phyloP scores from a whole-genome alignment of 2,329 filamentous ascomycete genomes.

The Trematosphaeria pertusa region DNA sequence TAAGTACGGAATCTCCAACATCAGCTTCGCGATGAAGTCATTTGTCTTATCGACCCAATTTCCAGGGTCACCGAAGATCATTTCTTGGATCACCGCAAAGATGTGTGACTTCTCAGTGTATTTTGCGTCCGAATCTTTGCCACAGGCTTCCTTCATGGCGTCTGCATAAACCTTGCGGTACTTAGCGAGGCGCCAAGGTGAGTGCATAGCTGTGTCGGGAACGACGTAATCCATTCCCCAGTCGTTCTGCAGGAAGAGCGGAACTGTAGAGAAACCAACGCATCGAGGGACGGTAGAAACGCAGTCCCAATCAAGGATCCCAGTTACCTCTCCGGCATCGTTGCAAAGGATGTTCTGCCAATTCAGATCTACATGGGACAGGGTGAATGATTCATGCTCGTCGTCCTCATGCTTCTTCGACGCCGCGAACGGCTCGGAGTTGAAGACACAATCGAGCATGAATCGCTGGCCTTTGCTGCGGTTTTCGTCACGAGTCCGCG shows the following conservation, averaged over 20 bases:
- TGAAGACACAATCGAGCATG: neutral
- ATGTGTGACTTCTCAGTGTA: slow-evolving; percentile 21
- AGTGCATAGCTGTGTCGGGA: neutral
- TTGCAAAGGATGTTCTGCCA: slow-evolving; percentile 29
- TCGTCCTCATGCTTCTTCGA: slow-evolving; percentile 1
- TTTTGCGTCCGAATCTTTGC: slow-evolving; percentile 10
- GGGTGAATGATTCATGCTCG: slow-evolving; percentile 22
- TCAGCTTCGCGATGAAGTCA: neutral
- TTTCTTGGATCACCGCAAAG: slow-evolving; percentile 2
- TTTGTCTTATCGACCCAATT: neutral
- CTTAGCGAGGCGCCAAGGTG: slow-evolving; percentile 8
- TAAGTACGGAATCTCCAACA: neutral
- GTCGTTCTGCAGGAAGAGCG: slow-evolving; percentile 16
- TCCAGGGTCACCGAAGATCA: neutral
- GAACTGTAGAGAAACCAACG: slow-evolving; percentile 17
- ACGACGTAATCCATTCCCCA: slow-evolving; percentile 4
- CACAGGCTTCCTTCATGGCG: slow-evolving; percentile 12
- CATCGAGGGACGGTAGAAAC: slow-evolving; percentile 18
- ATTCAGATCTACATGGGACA: slow-evolving; percentile 28
- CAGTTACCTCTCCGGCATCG: slow-evolving; percentile 18
- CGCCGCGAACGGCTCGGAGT: neutral
- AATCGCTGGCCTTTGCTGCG: neutral
- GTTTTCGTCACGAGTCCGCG: too few relatives aligned
- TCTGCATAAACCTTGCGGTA: slow-evolving; percentile 24
- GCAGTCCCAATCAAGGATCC: slow-evolving; percentile 27